Base-by-base conservation (phyloP, 208 protist genomes). In the Crithidia fasciculata region DNA sequence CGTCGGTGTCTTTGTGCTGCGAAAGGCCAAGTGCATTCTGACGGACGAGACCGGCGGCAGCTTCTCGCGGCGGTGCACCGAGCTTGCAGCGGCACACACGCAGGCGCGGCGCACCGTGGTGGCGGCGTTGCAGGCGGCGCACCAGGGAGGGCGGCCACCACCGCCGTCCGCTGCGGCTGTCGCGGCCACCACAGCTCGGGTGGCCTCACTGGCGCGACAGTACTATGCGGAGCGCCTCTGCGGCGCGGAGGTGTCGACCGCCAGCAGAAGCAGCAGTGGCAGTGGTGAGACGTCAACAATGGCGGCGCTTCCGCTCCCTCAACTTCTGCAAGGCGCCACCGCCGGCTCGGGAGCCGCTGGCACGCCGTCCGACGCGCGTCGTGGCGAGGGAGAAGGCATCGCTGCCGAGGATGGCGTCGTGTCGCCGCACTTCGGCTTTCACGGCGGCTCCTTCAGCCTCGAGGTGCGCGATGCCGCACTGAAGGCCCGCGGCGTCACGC, bases 1-100 rank as follows among this genome's bases (percentile, higher is more conserved):
- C 72, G 90, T 95, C 19, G 87, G 86, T 19, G 84, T 89, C 13
- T 93, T 92, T 63, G 82, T 76, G 57, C 69, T 92, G 36, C 82
- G 87, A 43, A 83, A 86, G 53, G 87, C 82, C 0, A 95, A 95
- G 79, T 95, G 90, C 62, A 74, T 79, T 2, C 45, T 93, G 15
- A 85, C 57, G 4, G 86, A 91, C 28, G 75, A 90, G 58, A 62
- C 74, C 59, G 28, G 78, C 41, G 60, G 76, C 12, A 15, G 69
- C 54, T 90, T 86, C 72, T 58, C 75, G 10, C 60, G 78, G 41
- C 77, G 82, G 54, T 87, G 78, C 61, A 41, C 13, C n/a, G 40
- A 58, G 49, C 71, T 83, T 9, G 81, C 59, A 6, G 73, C 45
- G 59, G 73, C 75, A n/a, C 64, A 72, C 70, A 74, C 19, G 36